Percentiles rank a stretch among this genome's conserved stretches.
Evolutionary conservation across 73 alveolate genomes (phyloP).

Genomic region (Vitrella brassicaformis): DNA sequence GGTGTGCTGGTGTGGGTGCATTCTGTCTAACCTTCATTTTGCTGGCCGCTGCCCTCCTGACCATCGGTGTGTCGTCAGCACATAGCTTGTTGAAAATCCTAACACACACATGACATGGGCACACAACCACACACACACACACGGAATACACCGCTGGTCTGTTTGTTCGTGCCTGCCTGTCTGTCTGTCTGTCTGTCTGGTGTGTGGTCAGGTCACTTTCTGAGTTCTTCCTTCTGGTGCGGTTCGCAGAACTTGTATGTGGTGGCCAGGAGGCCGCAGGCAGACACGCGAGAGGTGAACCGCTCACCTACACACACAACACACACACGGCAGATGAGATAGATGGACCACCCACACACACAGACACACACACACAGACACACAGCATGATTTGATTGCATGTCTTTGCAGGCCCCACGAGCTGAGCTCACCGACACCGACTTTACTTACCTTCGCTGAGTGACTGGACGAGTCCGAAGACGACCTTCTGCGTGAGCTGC

Average conservation of each 20-base stretch:
- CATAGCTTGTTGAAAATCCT: constrained; percentile 32
- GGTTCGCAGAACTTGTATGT: no score
- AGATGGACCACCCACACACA: neutral
- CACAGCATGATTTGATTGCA: no score
- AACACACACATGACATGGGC: no score
- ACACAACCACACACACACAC: no score
- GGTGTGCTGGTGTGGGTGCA: neutral
- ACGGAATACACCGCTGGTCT: no score
- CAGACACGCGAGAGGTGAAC: neutral
- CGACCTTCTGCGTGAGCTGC: neutral
- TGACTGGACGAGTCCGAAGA: neutral
- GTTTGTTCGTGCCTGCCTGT: no score
- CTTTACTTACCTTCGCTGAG: neutral
- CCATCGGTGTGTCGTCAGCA: constrained; percentile 62
- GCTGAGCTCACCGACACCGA: neutral
- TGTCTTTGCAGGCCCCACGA: no score
- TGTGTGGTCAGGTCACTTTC: no score
- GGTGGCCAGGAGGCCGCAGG: neutral
- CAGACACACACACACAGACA: neutral
- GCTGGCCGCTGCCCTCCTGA: constrained; percentile 60
- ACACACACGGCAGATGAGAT: neutral
- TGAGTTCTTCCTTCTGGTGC: no score
- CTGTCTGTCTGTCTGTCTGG: no score
- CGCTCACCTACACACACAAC: neutral
- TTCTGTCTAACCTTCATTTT: constrained; percentile 4